Evolutionary conservation across 2,329 filamentous ascomycete species (phyloP), one percentile per base, ranked within the genome.

Genomic region (Phialocephala subalpina): DNA sequence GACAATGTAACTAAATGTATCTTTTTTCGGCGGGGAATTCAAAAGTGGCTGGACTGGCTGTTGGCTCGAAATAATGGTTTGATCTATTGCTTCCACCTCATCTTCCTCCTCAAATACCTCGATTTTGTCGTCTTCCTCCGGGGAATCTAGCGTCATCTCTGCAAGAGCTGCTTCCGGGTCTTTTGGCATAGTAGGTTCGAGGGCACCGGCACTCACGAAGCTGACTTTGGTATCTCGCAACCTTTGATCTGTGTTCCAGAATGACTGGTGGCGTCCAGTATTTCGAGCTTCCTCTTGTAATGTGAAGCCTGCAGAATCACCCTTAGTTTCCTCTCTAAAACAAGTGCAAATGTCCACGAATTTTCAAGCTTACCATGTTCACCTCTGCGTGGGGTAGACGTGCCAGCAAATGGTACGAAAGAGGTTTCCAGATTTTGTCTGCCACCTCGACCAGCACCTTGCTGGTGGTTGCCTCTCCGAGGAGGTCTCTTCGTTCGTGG

Each of bases 131-230:
- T 56, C 56, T 6, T 42, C 58, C 9, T 45, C 25, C 3, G 58
- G 27, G 7, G 63, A 65, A 12, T 67, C 72, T 38, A 73, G 47
- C 27, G 52, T 71, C 69, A 67, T 70, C 36, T 67, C 68, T 58
- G 72, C 75, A 35, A 77, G 58, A 55, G 73, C 72, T 60, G 67
- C 58, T 59, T 79, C 77, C 1, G 71, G 67, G 25, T 72, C 68
- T 20, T 72, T 66, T 20, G 66, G 58, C n/a, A 69, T 36, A 25
- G 67, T 60, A 45, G 80, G 77, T 40, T 81, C 76, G 61, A 83
- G 76, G 47, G 77, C 78, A 25, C 86, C 87, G 38, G 86, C 87
- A 73, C 86, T 88, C 66, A 91, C 83, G 73, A 92, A 92, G 1
- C 78, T 75, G 59, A 91, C 82, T 27, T 80, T 79, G 62, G 83